phyloP scores from a whole-genome alignment of 176 grass and related monocot genomes.

The Zea mays region DNA sequence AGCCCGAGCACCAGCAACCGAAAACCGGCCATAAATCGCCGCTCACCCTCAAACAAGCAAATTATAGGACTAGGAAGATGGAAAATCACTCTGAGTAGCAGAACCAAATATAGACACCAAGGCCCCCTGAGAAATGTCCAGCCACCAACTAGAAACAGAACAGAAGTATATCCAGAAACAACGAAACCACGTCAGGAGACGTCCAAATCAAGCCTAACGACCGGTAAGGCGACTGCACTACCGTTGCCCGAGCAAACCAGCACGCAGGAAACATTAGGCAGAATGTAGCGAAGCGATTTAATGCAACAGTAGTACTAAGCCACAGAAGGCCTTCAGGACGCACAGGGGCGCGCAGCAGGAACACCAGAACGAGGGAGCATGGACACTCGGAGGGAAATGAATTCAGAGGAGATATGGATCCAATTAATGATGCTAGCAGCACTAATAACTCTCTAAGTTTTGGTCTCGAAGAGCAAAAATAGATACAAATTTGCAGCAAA shows the following conservation, averaged over 20 bases:
- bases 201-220: conserved; percentile 43
- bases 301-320: not conserved
- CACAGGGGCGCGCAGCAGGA: not conserved
- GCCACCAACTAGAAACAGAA: conserved; percentile 32
- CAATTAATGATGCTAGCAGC: not conserved
- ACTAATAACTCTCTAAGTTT: not conserved
- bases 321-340: not conserved
- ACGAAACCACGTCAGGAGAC: conserved; percentile 15
- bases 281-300: not conserved
- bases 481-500: not conserved
- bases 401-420: not conserved
- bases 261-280: not conserved
- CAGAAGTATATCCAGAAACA: not conserved
- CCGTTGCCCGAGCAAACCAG: conserved; percentile 16
- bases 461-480: not conserved
- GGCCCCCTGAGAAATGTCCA: not conserved
- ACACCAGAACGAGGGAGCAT: not conserved
- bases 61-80: not conserved
- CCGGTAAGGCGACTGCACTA: conserved; percentile 3
- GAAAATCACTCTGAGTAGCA: not conserved
- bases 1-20: not conserved
- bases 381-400: not conserved
- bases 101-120: not conserved
- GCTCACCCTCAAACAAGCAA: not conserved
- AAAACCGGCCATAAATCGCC: not conserved